phyloP scores from a whole-genome alignment of 257 asterid genomes.

The Osmanthus fragrans region DNA sequence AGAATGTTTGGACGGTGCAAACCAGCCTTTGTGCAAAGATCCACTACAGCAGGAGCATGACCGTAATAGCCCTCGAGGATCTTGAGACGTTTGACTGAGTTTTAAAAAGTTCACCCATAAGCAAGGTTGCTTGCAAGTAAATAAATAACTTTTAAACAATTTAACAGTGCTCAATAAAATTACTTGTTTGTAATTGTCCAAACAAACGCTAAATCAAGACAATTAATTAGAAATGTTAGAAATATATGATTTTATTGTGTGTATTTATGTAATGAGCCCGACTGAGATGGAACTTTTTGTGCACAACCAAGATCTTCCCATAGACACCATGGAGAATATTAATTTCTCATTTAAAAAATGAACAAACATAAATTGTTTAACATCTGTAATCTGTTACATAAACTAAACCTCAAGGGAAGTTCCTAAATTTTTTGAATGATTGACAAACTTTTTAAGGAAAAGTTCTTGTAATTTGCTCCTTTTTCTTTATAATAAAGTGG shows the following conservation, averaged over 20 bases:
- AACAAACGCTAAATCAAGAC: not conserved
- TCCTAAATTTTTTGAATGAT: no score
- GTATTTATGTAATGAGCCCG: not conserved
- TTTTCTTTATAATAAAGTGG: not conserved
- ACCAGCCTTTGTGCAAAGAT: constrained; percentile 86
- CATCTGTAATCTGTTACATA: no score
- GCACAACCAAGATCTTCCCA: no score
- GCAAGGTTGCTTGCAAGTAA: not conserved
- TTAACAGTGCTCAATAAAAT: not conserved
- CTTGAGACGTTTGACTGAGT: constrained; percentile 39
- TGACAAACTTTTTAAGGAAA: no score
- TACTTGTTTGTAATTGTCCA: not conserved
- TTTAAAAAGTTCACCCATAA: no score
- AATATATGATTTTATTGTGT: not conserved
- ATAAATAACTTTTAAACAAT: no score
- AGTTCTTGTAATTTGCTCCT: no score
- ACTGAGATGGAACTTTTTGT: no score
- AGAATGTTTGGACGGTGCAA: constrained; percentile 63
- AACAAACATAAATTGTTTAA: no score
- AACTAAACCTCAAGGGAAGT: no score
- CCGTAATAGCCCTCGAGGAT: constrained; percentile 75
- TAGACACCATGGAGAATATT: no score
- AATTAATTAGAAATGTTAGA: not conserved
- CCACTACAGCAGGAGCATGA: constrained; percentile 83
- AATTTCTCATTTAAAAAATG: no score